Conservation (phyloP, 2,329 filamentous ascomycete species). For the Chrysoporthe puriensis region DNA sequence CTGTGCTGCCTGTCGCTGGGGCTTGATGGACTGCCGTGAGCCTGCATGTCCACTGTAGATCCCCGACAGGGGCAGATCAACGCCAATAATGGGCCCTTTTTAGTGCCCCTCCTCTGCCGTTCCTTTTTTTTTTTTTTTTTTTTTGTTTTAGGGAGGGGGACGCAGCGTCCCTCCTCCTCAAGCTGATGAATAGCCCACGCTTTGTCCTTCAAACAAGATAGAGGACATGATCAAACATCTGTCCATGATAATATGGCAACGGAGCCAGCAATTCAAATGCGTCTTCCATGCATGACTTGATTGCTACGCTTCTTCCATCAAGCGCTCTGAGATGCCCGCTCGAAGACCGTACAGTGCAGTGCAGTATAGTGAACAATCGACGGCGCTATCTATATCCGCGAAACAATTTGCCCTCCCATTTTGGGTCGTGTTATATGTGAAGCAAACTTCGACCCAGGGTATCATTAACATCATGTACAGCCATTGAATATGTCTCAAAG, state of each 20-base stretch:
- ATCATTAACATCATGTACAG: constrained; percentile 22
- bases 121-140: background rate
- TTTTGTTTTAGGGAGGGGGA: background rate
- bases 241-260: too few species aligned
- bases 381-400: background rate
- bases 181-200: too few species aligned
- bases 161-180: too few species aligned
- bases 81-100: too few species aligned
- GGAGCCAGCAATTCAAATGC: too few species aligned
- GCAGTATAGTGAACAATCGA: background rate
- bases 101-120: background rate
- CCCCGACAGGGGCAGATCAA: background rate
- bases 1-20: background rate
- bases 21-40: background rate
- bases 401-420: background rate
- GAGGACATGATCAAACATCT: too few species aligned
- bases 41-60: background rate
- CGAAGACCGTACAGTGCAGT: background rate
- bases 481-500: constrained; percentile 13
- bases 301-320: too few species aligned
- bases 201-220: too few species aligned
- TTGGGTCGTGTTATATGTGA: background rate
- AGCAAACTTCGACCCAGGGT: constrained; percentile 20
- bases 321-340: background rate
- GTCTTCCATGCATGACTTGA: too few species aligned